Evolutionary conservation across 345 rosid species (phyloP).

Genomic region (Cardamine resedifolia): DNA sequence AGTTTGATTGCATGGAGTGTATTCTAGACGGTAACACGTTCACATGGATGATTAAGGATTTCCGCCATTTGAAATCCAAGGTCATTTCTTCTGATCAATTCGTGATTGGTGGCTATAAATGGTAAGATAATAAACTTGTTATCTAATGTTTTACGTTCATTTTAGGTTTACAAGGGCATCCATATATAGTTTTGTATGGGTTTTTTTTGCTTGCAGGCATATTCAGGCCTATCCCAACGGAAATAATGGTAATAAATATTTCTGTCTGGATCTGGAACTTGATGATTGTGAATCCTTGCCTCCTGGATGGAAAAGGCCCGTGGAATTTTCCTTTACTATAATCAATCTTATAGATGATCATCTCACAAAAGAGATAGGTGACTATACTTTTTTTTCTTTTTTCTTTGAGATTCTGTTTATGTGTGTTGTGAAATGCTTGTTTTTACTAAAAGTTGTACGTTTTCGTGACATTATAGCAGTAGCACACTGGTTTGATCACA

Average conservation of each 20-base stretch:
- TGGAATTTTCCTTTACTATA: background rate
- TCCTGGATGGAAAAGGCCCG: background rate
- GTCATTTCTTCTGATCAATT: background rate
- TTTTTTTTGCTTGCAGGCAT: slow-evolving; percentile 52
- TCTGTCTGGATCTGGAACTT: background rate
- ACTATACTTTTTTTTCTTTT: background rate
- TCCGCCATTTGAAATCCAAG: background rate
- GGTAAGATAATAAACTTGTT: background rate
- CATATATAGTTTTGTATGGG: background rate
- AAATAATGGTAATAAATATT: background rate
- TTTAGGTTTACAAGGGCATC: background rate
- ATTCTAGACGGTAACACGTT: background rate
- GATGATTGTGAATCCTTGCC: background rate
- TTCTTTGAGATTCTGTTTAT: background rate
- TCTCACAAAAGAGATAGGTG: background rate
- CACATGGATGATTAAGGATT: slow-evolving; percentile 1
- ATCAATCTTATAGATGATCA: background rate
- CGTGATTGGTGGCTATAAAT: background rate
- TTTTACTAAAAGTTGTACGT: background rate
- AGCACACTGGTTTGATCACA: slow-evolving; percentile 6
- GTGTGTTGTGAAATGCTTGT: background rate
- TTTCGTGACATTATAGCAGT: background rate
- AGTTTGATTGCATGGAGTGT: background rate
- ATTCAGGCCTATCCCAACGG: slow-evolving; percentile 66
- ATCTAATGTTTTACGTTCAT: background rate